Conservation (phyloP, 2,329 filamentous ascomycete species). For the Rhytidhysteron rufulum region DNA sequence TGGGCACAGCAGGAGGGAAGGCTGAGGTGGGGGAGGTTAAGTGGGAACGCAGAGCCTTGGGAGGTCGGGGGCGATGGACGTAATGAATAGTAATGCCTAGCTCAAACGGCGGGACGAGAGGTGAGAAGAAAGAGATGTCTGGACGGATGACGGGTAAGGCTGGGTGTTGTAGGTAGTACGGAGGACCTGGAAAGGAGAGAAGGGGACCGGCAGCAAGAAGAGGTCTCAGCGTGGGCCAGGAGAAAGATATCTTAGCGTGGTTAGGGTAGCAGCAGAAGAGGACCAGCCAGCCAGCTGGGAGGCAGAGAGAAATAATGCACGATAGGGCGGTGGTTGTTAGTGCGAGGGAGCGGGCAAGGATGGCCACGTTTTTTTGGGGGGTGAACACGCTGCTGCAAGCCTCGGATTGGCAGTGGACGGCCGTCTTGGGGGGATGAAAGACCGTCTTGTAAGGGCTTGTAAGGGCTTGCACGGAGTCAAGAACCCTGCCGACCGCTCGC, state of each 20-base stretch:
- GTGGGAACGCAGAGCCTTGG: not conserved
- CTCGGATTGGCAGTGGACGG: not conserved
- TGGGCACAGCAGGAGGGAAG: not conserved
- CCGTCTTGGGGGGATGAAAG: not conserved
- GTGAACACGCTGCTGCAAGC: constrained; percentile 4
- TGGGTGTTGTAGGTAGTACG: constrained; percentile 8
- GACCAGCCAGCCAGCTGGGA: constrained; percentile 4
- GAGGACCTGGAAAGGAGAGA: constrained; percentile 19
- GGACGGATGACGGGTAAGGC: constrained; percentile 7
- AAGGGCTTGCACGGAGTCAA: no score
- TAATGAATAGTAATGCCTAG: not conserved
- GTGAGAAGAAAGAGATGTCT: constrained; percentile 5
- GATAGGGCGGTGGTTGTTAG: constrained; percentile 15
- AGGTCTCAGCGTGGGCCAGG: not conserved
- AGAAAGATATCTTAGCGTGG: not conserved
- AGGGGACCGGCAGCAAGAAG: constrained; percentile 4
- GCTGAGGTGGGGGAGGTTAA: constrained; percentile 1
- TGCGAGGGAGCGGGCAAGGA: constrained; percentile 9
- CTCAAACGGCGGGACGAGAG: constrained; percentile 1
- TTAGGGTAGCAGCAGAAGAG: no score
- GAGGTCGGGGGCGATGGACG: constrained; percentile 1
- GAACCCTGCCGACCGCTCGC: constrained; percentile 1
- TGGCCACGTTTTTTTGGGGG: constrained; percentile 15
- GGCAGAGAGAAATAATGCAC: constrained; percentile 13
- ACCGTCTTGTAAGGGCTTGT: not conserved